A percentile compares a stretch with the other conserved stretches of the same genome.
phyloP scores from a whole-genome alignment of 768 basidiomycete genomes.

The Roridomyces roridus region DNA sequence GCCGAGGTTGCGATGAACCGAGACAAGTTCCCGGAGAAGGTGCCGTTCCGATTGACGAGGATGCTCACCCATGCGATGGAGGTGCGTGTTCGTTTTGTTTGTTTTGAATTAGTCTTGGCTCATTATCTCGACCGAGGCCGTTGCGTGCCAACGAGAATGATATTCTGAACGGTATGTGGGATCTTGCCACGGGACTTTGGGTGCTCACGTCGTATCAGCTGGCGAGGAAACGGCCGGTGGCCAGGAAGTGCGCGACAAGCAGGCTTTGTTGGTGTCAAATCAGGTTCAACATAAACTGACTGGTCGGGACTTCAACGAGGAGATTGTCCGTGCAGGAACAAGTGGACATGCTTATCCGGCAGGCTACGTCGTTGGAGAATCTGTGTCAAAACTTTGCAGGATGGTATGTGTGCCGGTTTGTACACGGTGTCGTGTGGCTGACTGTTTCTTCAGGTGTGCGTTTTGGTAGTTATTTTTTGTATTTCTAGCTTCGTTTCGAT shows the following conservation, averaged over 20 bases:
- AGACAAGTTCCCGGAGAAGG: slow-evolving; percentile 98
- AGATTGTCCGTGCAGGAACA: slow-evolving; percentile 80
- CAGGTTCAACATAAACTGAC: slow-evolving; percentile 96
- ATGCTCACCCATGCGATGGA: slow-evolving; percentile 99
- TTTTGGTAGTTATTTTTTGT: slow-evolving; percentile 68
- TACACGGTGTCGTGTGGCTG: neutral
- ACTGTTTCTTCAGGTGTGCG: slow-evolving; percentile 59
- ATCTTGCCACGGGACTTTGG: neutral
- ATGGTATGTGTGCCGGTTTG: slow-evolving; percentile 62
- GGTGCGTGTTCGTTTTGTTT: slow-evolving; percentile 58
- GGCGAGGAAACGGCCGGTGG: slow-evolving; percentile 61
- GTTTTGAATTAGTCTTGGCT: slow-evolving; percentile 1
- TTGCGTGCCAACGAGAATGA: slow-evolving; percentile 92
- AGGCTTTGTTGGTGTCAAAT: slow-evolving; percentile 90
- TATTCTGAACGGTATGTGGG: slow-evolving; percentile 80
- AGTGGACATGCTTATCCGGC: slow-evolving; percentile 91
- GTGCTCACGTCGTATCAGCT: slow-evolving; percentile 36
- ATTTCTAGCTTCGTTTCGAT: too few relatives aligned
- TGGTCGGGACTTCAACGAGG: slow-evolving; percentile 93
- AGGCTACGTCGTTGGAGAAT: slow-evolving; percentile 93
- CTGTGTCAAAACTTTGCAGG: slow-evolving; percentile 97
- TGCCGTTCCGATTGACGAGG: slow-evolving; percentile 96
- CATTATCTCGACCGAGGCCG: slow-evolving; percentile 71
- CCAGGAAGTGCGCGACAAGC: slow-evolving; percentile 90
- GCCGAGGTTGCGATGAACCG: slow-evolving; percentile 98